A percentile compares a stretch with the other conserved stretches of the same genome.
Conservation (phyloP, 495 filamentous ascomycete genomes). For the Tuber aestivum region DNA sequence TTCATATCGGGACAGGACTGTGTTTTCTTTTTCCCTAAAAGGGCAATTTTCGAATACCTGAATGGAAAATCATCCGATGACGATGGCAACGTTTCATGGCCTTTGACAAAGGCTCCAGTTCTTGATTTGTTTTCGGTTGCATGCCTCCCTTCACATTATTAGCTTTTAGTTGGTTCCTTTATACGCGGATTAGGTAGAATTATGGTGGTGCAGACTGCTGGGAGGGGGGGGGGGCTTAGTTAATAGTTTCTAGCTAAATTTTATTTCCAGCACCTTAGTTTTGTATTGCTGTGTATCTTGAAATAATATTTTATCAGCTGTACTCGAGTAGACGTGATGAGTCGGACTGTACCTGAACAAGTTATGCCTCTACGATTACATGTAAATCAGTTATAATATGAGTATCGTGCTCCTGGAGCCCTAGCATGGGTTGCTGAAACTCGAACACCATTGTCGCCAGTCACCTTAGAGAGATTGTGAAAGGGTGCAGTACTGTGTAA, state of each 20-base stretch:
- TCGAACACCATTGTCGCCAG: neutral
- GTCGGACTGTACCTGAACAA: neutral
- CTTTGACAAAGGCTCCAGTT: neutral
- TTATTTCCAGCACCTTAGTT: neutral
- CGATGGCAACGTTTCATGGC: neutral
- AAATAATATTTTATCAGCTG: neutral
- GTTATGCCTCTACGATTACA: neutral
- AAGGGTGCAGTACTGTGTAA: neutral
- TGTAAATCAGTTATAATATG: neutral
- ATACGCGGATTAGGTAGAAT: constrained; percentile 1
- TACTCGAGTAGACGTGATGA: too few relatives aligned
- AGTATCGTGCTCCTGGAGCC: neutral
- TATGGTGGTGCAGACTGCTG: neutral
- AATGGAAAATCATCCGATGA: neutral
- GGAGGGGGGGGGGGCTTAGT: neutral
- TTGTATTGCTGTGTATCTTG: neutral
- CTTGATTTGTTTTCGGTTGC: neutral
- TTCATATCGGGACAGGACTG: neutral
- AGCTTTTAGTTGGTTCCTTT: neutral
- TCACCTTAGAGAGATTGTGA: neutral
- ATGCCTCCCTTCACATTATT: constrained; percentile 1
- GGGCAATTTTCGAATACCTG: neutral
- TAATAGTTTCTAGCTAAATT: neutral
- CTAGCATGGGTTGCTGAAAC: neutral
- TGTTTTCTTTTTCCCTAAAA: neutral